phyloP scores from a whole-genome alignment of 352 stramenopile species.

The Salisapilia sapeloensis region DNA sequence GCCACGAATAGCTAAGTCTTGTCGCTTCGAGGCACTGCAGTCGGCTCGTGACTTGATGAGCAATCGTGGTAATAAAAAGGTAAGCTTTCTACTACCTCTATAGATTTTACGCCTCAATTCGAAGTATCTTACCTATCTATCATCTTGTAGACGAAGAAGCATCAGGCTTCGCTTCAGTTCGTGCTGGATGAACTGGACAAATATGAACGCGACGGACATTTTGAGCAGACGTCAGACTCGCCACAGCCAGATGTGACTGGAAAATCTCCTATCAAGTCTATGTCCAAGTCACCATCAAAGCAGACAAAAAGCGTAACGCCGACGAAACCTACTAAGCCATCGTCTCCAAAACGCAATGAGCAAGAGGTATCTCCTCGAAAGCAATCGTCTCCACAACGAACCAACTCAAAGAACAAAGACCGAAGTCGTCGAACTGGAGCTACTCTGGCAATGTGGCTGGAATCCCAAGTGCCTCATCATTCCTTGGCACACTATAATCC shows the following conservation, averaged over 20 bases:
- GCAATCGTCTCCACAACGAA: slow-evolving; percentile 4
- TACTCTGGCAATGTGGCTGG: slow-evolving; percentile 23
- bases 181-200: slow-evolving; percentile 40
- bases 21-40: too few species aligned
- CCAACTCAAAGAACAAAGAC: not conserved
- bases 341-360: slow-evolving; percentile 1
- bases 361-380: too few species aligned
- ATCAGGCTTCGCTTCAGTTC: slow-evolving; percentile 30
- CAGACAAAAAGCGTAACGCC: slow-evolving; percentile 3
- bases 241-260: slow-evolving; percentile 4
- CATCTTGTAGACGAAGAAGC: too few species aligned
- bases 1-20: too few species aligned
- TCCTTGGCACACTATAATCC: too few species aligned
- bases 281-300: not conserved
- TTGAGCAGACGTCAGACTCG: not conserved
- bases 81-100: too few species aligned
- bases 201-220: slow-evolving; percentile 21
- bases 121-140: too few species aligned
- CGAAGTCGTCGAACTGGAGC: slow-evolving; percentile 7
- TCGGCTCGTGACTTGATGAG: too few species aligned
- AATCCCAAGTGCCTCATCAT: slow-evolving; percentile 17
- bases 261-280: not conserved
- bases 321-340: slow-evolving; percentile 2
- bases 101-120: too few species aligned
- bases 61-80: too few species aligned